Conservation (phyloP, 177 flowering plant genomes). For the Telopea speciosissima region DNA sequence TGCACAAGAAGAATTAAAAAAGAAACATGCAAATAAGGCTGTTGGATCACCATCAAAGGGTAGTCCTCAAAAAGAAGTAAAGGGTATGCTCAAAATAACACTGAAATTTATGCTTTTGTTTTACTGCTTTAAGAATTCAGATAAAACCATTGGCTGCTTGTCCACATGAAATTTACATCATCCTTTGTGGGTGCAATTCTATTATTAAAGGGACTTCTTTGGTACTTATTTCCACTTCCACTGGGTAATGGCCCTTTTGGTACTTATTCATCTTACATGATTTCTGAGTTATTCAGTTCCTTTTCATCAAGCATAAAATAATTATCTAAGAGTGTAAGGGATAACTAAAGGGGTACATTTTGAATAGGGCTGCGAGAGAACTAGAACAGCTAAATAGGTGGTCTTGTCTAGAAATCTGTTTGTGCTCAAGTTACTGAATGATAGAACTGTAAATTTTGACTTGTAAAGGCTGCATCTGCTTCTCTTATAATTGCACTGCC, state of each 20-base stretch:
- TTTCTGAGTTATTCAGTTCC: background rate
- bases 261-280: background rate
- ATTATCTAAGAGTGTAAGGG: background rate
- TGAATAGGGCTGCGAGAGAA: too few relatives aligned
- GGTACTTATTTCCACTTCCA: background rate
- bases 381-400: too few relatives aligned
- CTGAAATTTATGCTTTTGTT: background rate
- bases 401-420: too few relatives aligned
- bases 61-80: conserved; percentile 48
- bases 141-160: background rate
- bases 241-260: too few relatives aligned
- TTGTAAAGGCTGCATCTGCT: background rate
- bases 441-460: background rate
- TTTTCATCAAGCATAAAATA: background rate
- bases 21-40: conserved; percentile 31
- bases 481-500: background rate
- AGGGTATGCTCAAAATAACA: conserved; percentile 35
- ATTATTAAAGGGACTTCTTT: background rate
- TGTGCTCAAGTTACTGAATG: too few relatives aligned
- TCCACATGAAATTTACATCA: background rate
- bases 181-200: background rate
- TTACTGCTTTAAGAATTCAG: background rate
- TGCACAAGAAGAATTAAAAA: conserved; percentile 27
- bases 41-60: conserved; percentile 31
- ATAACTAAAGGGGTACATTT: background rate